These are phyloP conservation scores for Saccharata proteae DNA, from an alignment of 2,329 filamentous ascomycete genomes.

Conservation along the genomic window DNA sequence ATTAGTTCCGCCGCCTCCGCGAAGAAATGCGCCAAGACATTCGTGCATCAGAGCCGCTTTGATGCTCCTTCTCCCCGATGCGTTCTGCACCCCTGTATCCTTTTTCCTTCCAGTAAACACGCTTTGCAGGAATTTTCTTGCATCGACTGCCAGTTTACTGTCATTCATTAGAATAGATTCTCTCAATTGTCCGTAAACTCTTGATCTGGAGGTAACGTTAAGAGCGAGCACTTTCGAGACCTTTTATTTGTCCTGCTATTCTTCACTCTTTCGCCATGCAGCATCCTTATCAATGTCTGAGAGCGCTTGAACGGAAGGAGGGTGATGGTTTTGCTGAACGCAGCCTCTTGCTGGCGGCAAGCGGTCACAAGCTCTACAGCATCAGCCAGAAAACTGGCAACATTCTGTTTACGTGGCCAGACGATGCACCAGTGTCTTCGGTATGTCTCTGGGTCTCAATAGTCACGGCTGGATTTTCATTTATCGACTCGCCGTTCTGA, in stretches of 20 bases:
- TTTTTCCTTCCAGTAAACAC: no score
- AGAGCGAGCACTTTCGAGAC: conserved; percentile 2
- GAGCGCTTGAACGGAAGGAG: conserved; percentile 14
- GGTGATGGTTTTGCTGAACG: conserved; percentile 8
- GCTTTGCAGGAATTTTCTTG: no score
- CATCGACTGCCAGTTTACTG: no score
- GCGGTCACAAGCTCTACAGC: conserved; percentile 58
- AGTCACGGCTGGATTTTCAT: conserved; percentile 4
- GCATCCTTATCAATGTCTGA: conserved; percentile 31
- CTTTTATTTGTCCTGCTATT: not conserved
- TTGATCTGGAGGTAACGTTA: no score
- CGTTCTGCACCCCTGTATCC: no score
- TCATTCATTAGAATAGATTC: no score
- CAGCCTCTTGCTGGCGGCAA: conserved; percentile 57
- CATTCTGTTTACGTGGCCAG: conserved; percentile 50
- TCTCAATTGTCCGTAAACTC: no score
- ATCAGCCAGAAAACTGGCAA: conserved; percentile 48
- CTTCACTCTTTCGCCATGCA: conserved; percentile 14
- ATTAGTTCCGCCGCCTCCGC: no score
- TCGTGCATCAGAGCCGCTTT: no score
- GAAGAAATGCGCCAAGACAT: no score
- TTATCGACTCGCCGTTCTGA: not conserved
- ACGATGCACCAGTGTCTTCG: conserved; percentile 11
- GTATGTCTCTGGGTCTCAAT: conserved; percentile 19
- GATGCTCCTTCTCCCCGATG: no score